phyloP scores from a whole-genome alignment of 805 yeast species.

The Candida broadrunensis region DNA sequence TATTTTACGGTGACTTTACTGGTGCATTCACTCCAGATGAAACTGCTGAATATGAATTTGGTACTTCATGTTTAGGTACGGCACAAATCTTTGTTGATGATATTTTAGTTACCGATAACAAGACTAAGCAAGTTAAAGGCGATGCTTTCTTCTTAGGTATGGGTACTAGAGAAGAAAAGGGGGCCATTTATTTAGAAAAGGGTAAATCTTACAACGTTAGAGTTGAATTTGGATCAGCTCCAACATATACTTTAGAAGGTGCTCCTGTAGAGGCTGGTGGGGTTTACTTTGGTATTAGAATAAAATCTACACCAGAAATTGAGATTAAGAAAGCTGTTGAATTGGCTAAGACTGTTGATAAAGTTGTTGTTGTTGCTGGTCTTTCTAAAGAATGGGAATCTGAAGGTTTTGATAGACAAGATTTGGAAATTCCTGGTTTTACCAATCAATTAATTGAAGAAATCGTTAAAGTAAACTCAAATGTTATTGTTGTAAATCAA shows the following conservation, averaged over 20 bases:
- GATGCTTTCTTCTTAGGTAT: slow-evolving; percentile 46
- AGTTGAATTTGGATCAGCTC: slow-evolving; percentile 51
- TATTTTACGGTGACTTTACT: slow-evolving; percentile 44
- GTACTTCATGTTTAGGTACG: slow-evolving; percentile 51
- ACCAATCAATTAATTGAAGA: slow-evolving; percentile 45
- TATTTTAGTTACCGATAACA: slow-evolving; percentile 53
- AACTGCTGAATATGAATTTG: slow-evolving; percentile 49
- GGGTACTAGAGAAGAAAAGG: slow-evolving; percentile 54
- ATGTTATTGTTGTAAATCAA: slow-evolving; percentile 53
- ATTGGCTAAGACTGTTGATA: slow-evolving; percentile 49
- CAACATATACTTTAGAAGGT: slow-evolving; percentile 25
- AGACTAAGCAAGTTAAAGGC: slow-evolving; percentile 49
- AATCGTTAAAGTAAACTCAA: slow-evolving; percentile 45
- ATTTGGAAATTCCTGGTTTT: slow-evolving; percentile 49
- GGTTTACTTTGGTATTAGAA: slow-evolving; percentile 21
- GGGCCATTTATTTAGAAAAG: slow-evolving; percentile 33
- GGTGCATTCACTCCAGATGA: slow-evolving; percentile 46
- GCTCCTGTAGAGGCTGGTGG: slow-evolving; percentile 18
- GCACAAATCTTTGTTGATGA: slow-evolving; percentile 54
- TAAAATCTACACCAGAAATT: slow-evolving; percentile 15
- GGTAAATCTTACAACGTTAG: slow-evolving; percentile 45
- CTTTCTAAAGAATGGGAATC: slow-evolving; percentile 55
- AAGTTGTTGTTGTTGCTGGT: slow-evolving; percentile 52
- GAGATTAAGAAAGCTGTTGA: slow-evolving; percentile 40
- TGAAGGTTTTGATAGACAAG: slow-evolving; percentile 55